Conservation (phyloP, 306 rosid species). For the Cicer pinnatifidum region DNA sequence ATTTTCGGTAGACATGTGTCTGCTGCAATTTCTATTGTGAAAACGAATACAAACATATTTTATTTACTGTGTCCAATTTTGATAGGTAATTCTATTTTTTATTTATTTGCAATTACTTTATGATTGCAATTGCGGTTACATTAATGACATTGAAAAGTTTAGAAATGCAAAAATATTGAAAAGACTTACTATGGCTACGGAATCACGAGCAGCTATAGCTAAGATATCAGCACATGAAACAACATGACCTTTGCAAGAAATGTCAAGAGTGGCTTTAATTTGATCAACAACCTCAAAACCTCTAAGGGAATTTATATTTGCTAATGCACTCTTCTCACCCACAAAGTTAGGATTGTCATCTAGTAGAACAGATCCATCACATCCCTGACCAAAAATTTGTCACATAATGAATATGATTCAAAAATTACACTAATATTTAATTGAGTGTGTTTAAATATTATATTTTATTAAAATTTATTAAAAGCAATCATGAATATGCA, state of each 20-base stretch:
- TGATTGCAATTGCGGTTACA: no score
- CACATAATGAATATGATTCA: background rate
- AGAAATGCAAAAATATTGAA: background rate
- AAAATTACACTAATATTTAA: no score
- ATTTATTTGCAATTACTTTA: no score
- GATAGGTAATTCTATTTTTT: no score
- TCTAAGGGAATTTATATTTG: constrained; percentile 50
- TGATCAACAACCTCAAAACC: constrained; percentile 51
- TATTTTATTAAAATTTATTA: no score
- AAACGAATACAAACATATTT: no score
- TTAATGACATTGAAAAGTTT: no score
- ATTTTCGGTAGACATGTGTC: no score
- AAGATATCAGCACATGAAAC: constrained; percentile 60
- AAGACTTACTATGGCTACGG: constrained; percentile 49
- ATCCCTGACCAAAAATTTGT: constrained; percentile 40
- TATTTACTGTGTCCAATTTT: no score
- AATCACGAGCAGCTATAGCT: constrained; percentile 56
- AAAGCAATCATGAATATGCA: background rate
- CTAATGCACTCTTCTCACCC: constrained; percentile 50
- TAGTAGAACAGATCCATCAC: constrained; percentile 54
- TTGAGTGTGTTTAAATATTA: no score
- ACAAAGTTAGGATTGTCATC: constrained; percentile 41
- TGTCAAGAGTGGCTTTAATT: constrained; percentile 47
- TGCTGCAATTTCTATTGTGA: no score
- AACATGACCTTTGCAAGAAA: constrained; percentile 36